These are phyloP conservation scores for Sanguinoderma infundibulare DNA, from an alignment of 1,284 basidiomycete species.

Conservation along the genomic window DNA sequence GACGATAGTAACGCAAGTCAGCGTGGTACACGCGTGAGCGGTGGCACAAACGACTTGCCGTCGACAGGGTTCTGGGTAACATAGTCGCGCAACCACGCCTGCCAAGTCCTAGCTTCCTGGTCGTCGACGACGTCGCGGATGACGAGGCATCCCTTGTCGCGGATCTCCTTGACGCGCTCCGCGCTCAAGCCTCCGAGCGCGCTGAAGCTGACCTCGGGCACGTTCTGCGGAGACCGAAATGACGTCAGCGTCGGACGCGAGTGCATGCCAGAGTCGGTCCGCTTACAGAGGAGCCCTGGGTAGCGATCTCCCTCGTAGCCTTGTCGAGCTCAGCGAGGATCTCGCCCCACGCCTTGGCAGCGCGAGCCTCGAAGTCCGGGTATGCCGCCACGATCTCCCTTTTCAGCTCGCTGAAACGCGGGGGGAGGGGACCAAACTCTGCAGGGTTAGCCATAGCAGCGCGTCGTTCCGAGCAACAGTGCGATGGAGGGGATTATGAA, in stretches of 20 bases:
- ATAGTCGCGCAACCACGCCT: constrained; percentile 57
- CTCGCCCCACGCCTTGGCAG: constrained; percentile 60
- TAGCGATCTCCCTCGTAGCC: constrained; percentile 47
- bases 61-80: constrained; percentile 59
- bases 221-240: constrained; percentile 34
- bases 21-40: no score
- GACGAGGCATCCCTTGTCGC: constrained; percentile 61
- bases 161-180: constrained; percentile 55
- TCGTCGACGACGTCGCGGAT: constrained; percentile 65
- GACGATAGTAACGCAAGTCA: neutral
- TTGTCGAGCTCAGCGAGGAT: constrained; percentile 54
- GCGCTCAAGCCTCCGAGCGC: constrained; percentile 52
- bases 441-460: neutral
- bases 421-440: constrained; percentile 40
- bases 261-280: no score
- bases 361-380: constrained; percentile 54
- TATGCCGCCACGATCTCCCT: constrained; percentile 54
- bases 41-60: constrained; percentile 42
- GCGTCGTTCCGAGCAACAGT: neutral
- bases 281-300: constrained; percentile 55
- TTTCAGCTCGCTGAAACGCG: constrained; percentile 59
- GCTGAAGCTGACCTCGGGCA: constrained; percentile 64
- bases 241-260: neutral
- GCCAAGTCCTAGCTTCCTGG: constrained; percentile 59
- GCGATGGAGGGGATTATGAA: neutral